Evolutionary conservation across 2,329 filamentous ascomycete species (phyloP).

Genomic region (Bisporella sp.): DNA sequence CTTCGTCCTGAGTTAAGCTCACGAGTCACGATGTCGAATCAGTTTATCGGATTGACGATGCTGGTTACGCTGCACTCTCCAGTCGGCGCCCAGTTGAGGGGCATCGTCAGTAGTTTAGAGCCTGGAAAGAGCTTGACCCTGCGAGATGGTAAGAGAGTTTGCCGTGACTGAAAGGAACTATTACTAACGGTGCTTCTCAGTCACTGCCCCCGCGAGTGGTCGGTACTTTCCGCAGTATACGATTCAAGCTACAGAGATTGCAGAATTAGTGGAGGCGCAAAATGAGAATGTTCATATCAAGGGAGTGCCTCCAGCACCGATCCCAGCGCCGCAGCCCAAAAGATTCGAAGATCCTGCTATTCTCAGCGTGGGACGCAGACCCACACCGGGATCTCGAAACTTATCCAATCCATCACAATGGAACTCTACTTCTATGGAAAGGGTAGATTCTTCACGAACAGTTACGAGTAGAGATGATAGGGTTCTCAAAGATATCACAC

Average conservation of each 20-base stretch:
- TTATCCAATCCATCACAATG: conserved; percentile 20
- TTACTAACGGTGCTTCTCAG: conserved; percentile 9
- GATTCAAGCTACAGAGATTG: conserved; percentile 26
- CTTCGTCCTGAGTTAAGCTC: neutral
- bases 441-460: conserved; percentile 17
- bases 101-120: conserved; percentile 26
- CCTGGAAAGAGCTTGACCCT: conserved; percentile 28
- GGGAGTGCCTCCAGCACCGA: conserved; percentile 2
- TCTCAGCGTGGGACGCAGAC: conserved; percentile 27
- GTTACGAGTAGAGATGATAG: conserved; percentile 15
- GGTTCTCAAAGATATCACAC: conserved; percentile 18
- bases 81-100: conserved; percentile 26
- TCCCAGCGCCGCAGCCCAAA: conserved; percentile 4
- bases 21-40: conserved; percentile 21
- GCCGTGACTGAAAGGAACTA: conserved; percentile 1
- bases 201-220: conserved; percentile 24
- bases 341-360: conserved; percentile 29
- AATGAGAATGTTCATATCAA: conserved; percentile 18
- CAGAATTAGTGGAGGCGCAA: conserved; percentile 24
- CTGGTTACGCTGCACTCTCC: conserved; percentile 28
- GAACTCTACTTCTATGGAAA: conserved; percentile 26
- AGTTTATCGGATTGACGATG: conserved; percentile 30
- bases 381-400: conserved; percentile 19
- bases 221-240: conserved; percentile 25
- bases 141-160: conserved; percentile 22